phyloP scores from a whole-genome alignment of 192 early-diverging fungal genomes.

The Coemansia brasiliensis region DNA sequence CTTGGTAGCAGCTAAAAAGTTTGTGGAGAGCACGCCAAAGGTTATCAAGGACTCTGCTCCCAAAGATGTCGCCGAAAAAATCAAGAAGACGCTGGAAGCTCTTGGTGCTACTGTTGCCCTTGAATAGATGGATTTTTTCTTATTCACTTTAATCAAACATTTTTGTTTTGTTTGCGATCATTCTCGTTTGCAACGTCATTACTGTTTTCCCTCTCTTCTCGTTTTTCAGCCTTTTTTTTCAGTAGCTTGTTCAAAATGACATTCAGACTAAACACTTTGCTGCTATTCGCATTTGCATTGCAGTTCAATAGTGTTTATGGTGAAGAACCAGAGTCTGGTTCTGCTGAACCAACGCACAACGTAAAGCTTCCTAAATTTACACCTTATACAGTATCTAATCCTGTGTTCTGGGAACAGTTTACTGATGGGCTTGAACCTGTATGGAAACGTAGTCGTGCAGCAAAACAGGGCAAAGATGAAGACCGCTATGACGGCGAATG shows the following conservation, averaged over 20 bases:
- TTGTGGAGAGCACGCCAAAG: conserved; percentile 97
- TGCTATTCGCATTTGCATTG: conserved; percentile 32
- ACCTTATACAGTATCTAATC: conserved; percentile 27
- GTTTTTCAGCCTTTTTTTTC: neutral
- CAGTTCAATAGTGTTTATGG: conserved; percentile 16
- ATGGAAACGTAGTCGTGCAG: conserved; percentile 40
- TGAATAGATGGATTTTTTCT: conserved; percentile 62
- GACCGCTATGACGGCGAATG: conserved; percentile 73
- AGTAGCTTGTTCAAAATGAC: conserved; percentile 21
- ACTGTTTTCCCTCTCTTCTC: neutral
- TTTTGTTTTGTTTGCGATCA: neutral
- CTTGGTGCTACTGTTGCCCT: conserved; percentile 91
- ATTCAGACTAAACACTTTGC: conserved; percentile 14
- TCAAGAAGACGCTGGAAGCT: conserved; percentile 91
- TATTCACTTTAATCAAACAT: neutral
- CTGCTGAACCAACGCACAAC: neutral
- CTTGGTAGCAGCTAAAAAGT: conserved; percentile 99
- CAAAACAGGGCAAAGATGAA: conserved; percentile 31
- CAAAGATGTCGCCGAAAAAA: conserved; percentile 98
- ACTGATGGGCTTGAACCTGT: conserved; percentile 7
- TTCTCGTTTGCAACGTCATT: neutral
- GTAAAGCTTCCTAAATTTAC: conserved; percentile 26
- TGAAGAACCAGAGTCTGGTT: neutral
- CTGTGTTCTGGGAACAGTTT: conserved; percentile 54
- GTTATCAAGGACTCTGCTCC: conserved; percentile 83